phyloP scores from a whole-genome alignment of 2,329 filamentous ascomycete species.

The Thielaviopsis musarum region DNA sequence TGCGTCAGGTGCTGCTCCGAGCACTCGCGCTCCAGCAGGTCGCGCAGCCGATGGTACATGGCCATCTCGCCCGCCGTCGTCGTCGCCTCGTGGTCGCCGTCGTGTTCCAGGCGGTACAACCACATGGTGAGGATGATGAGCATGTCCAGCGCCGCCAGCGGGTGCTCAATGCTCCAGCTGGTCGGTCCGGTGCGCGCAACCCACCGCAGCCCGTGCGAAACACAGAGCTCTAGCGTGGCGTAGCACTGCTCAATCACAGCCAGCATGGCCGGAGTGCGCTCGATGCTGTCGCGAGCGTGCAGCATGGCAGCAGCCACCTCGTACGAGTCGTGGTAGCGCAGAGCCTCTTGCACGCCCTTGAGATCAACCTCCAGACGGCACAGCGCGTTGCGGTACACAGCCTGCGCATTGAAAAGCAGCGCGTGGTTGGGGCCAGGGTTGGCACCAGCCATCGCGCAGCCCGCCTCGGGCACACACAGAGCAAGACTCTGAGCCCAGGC shows the following conservation, averaged over 20 bases:
- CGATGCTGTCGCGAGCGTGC: conserved; percentile 79
- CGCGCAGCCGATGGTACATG: conserved; percentile 88
- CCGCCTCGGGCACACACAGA: conserved; percentile 37
- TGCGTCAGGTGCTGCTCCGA: conserved; percentile 41
- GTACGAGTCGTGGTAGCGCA: conserved; percentile 92
- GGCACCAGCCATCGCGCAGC: conserved; percentile 19
- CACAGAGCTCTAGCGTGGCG: conserved; percentile 92
- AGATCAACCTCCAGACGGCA: conserved; percentile 87
- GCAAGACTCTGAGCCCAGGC: conserved; percentile 97
- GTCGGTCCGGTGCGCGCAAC: conserved; percentile 94
- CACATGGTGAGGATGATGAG: conserved; percentile 96
- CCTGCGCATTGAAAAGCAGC: conserved; percentile 94
- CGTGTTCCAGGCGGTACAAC: conserved; percentile 98
- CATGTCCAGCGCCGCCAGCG: conserved; percentile 86
- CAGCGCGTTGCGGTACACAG: conserved; percentile 86
- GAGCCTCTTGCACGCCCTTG: conserved; percentile 86
- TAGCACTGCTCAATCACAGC: conserved; percentile 97
- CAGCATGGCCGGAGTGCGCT: conserved; percentile 92
- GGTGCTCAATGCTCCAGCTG: conserved; percentile 98
- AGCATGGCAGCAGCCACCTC: conserved; percentile 97
- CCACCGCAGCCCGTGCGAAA: conserved; percentile 88
- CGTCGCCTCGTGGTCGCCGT: conserved; percentile 60
- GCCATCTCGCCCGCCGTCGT: conserved; percentile 58
- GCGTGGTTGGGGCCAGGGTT: conserved; percentile 71
- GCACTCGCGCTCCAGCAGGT: conserved; percentile 49